Conservation (phyloP, 2,329 filamentous ascomycete genomes). For the Aschersonia sp. region DNA sequence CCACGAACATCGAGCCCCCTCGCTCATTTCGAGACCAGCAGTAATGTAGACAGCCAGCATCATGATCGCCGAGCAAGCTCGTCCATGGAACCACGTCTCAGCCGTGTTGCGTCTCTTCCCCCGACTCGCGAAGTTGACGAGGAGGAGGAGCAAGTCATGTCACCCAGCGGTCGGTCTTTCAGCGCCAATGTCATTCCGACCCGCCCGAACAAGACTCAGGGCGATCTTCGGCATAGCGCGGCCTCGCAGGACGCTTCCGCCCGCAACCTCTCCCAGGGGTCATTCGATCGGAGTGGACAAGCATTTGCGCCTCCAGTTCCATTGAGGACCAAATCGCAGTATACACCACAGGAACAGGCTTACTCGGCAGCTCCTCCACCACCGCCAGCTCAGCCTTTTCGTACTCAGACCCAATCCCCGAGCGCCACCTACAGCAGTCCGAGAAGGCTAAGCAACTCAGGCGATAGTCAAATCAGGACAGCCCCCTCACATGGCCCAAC, state of each 20-base stretch:
- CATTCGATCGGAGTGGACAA: slow-evolving; percentile 23
- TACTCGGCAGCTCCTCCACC: slow-evolving; percentile 14
- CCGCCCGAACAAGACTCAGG: slow-evolving; percentile 8
- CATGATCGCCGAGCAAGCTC: slow-evolving; percentile 35
- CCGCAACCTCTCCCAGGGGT: slow-evolving; percentile 34
- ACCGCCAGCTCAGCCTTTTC: slow-evolving; percentile 38
- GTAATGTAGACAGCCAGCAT: slow-evolving; percentile 26
- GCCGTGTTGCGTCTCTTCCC: slow-evolving; percentile 41
- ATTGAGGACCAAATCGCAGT: slow-evolving; percentile 37
- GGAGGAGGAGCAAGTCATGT: slow-evolving; percentile 24
- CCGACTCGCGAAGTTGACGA: slow-evolving; percentile 50
- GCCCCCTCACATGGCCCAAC: background rate
- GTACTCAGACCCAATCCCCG: slow-evolving; percentile 50
- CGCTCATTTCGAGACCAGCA: slow-evolving; percentile 45
- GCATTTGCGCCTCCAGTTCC: slow-evolving; percentile 35
- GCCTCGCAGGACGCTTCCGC: slow-evolving; percentile 14
- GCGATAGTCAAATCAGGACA: slow-evolving; percentile 7
- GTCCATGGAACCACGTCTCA: slow-evolving; percentile 39
- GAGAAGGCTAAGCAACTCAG: slow-evolving; percentile 15
- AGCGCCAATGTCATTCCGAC: slow-evolving; percentile 10
- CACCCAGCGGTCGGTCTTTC: slow-evolving; percentile 10
- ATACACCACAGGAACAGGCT: slow-evolving; percentile 26
- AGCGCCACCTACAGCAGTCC: slow-evolving; percentile 24
- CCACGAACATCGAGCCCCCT: slow-evolving; percentile 52
- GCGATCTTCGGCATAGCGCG: slow-evolving; percentile 24